Evolutionary conservation across 345 rosid genomes (phyloP).

Genomic region (Hibiscus tridactylites): DNA sequence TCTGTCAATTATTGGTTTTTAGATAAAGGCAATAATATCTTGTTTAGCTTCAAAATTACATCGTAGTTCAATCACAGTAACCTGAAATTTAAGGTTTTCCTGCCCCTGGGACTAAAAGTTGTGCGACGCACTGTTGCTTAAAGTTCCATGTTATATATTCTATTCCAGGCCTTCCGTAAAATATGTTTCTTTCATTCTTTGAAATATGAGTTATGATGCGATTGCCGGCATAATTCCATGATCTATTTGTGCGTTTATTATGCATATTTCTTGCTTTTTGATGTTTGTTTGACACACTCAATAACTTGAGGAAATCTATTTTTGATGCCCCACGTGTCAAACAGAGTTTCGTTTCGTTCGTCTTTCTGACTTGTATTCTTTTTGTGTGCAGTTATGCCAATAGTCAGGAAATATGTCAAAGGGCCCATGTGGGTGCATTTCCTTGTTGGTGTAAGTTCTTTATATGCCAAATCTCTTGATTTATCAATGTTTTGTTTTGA

Average conservation of each 20-base stretch:
- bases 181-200: not conserved
- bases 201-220: not conserved
- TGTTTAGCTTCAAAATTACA: not conserved
- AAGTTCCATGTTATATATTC: not conserved
- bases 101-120: not conserved
- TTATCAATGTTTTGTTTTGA: not conserved
- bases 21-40: not conserved
- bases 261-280: not conserved
- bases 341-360: not conserved
- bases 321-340: not conserved
- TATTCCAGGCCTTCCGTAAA: not conserved
- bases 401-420: constrained; percentile 37
- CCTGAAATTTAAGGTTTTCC: not conserved
- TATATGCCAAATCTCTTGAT: not conserved
- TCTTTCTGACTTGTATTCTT: constrained; percentile 9
- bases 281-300: not conserved
- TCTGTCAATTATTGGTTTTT: not conserved
- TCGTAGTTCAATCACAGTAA: not conserved
- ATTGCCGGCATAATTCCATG: not conserved
- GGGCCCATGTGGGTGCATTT: constrained; percentile 98
- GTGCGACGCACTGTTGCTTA: not conserved
- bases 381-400: constrained; percentile 61
- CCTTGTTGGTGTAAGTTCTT: constrained; percentile 74
- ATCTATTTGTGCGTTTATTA: not conserved
- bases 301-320: not conserved